phyloP scores from a whole-genome alignment of 2,329 filamentous ascomycete genomes.

The Pseudogymnoascus sp. region DNA sequence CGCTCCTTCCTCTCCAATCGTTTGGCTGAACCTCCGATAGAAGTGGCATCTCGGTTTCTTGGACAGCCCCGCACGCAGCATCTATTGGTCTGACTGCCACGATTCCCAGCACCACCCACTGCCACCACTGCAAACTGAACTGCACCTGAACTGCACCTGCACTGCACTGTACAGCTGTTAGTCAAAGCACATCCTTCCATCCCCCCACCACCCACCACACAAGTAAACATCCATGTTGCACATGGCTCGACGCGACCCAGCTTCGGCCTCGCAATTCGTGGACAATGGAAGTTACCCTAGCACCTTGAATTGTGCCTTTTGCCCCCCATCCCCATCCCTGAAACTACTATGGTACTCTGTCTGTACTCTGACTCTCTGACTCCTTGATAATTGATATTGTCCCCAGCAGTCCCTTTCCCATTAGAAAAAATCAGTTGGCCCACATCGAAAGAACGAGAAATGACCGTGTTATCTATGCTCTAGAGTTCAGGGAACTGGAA shows the following conservation, averaged over 20 bases:
- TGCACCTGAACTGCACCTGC: background rate
- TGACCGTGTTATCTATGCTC: background rate
- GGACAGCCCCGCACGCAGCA: background rate
- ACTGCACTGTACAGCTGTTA: slow-evolving; percentile 3
- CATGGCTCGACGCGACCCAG: slow-evolving; percentile 6
- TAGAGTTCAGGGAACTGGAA: background rate
- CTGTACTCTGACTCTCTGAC: background rate
- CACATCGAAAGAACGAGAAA: background rate
- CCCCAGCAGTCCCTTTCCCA: background rate
- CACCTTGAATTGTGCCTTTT: slow-evolving; percentile 1
- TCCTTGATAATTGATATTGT: background rate
- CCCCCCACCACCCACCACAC: background rate
- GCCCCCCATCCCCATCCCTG: background rate
- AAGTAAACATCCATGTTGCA: slow-evolving; percentile 8
- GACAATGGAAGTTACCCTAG: background rate
- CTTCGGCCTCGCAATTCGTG: slow-evolving; percentile 7
- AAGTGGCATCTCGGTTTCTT: slow-evolving; percentile 2
- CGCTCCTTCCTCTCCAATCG: slow-evolving; percentile 1
- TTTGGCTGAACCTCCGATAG: slow-evolving; percentile 2
- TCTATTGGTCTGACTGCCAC: background rate
- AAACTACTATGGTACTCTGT: background rate
- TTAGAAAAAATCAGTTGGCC: slow-evolving; percentile 5
- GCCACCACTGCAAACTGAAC: background rate
- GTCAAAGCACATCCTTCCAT: background rate
- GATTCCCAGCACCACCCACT: background rate